Percentiles rank a stretch among this genome's conserved stretches.
phyloP scores from a whole-genome alignment of 2,329 filamentous ascomycete species.

The Monosporascus ibericus region DNA sequence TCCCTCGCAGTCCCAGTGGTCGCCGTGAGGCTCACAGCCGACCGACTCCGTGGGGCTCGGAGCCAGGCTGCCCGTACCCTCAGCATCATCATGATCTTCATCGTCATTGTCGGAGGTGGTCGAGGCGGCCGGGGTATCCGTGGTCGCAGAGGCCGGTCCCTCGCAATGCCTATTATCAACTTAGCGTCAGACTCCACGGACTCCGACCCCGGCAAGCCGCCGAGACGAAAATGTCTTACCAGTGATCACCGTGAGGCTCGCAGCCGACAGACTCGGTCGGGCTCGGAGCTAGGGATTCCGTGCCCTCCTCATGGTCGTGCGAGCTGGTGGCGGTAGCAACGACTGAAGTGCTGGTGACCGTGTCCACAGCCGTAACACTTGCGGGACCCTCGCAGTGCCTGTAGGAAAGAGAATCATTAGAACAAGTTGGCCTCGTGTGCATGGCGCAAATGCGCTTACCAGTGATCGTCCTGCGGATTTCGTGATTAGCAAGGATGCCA shows the following conservation, averaged over 20 bases:
- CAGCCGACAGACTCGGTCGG: slow-evolving; percentile 31
- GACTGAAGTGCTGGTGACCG: background rate
- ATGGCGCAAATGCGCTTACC: slow-evolving; percentile 10
- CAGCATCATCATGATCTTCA: slow-evolving; percentile 1
- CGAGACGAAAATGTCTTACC: slow-evolving; percentile 17
- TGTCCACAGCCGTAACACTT: background rate
- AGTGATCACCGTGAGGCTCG: slow-evolving; percentile 34
- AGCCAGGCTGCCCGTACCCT: slow-evolving; percentile 16
- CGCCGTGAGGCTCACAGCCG: slow-evolving; percentile 31
- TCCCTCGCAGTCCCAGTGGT: slow-evolving; percentile 30
- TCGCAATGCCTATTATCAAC: slow-evolving; percentile 17
- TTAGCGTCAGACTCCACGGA: no score
- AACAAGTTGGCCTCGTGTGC: slow-evolving; percentile 9
- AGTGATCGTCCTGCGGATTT: background rate
- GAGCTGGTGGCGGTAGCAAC: background rate
- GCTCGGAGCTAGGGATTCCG: slow-evolving; percentile 20
- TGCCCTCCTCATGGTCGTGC: slow-evolving; percentile 6
- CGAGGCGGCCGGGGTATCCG: background rate
- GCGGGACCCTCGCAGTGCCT: slow-evolving; percentile 18
- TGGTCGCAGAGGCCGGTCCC: slow-evolving; percentile 7
- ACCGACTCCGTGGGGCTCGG: slow-evolving; percentile 30
- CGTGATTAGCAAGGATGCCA: background rate
- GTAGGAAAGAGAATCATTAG: no score
- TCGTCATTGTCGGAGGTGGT: slow-evolving; percentile 2
- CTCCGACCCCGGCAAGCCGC: background rate